A percentile compares a stretch with the other conserved stretches of the same genome.
These are phyloP conservation scores for Mimosa pudica DNA, from an alignment of 306 rosid genomes.

Conservation along the genomic window DNA sequence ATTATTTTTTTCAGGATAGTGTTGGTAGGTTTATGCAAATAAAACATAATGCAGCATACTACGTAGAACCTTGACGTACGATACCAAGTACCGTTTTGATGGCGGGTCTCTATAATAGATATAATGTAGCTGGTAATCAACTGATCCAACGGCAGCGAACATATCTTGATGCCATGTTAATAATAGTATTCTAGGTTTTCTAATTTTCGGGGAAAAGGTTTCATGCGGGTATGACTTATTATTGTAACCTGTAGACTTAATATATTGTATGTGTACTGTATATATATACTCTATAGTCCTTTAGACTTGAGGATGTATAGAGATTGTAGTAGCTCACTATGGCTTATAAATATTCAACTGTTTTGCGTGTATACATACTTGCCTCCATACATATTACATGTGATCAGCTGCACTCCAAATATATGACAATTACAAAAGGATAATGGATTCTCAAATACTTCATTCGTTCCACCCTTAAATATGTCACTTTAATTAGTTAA, in stretches of 20 bases:
- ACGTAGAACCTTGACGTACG: background rate
- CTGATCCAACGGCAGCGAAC: background rate
- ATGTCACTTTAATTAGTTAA: too few species aligned
- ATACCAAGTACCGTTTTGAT: background rate
- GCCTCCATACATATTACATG: background rate
- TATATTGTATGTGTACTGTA: background rate
- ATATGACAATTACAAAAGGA: background rate
- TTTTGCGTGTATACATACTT: background rate
- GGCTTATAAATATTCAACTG: background rate
- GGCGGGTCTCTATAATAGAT: background rate
- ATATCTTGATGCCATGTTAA: background rate
- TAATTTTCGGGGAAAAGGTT: background rate
- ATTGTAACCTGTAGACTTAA: background rate
- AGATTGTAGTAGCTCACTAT: background rate
- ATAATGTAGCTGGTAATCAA: background rate
- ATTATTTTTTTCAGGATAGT: background rate
- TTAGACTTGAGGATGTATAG: background rate
- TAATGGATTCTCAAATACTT: background rate
- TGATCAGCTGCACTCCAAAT: background rate
- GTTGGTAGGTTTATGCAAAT: conserved; percentile 1
- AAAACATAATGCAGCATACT: conserved; percentile 9
- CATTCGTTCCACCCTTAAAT: too few species aligned
- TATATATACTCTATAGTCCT: background rate
- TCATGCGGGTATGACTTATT: background rate
- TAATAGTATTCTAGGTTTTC: background rate